Percentiles rank a stretch among this genome's conserved stretches.
Evolutionary conservation across 2,329 filamentous ascomycete genomes (phyloP).

Genomic region (Aspergillus sp.): DNA sequence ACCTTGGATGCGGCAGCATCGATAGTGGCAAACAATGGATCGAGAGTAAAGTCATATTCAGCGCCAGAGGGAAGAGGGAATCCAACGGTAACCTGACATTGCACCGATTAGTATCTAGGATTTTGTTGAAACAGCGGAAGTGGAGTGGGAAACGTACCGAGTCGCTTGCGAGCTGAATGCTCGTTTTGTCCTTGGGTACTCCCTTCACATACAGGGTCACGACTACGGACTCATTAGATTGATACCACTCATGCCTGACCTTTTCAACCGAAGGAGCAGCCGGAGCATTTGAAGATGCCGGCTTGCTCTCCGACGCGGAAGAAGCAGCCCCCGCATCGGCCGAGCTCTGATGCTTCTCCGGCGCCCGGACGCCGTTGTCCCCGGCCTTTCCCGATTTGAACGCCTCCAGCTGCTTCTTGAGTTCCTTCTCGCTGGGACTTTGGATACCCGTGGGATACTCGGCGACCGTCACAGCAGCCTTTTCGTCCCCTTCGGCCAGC

Average conservation of each 20-base stretch:
- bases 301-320: slow-evolving; percentile 3
- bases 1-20: slow-evolving; percentile 60
- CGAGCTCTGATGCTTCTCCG: slow-evolving; percentile 2
- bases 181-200: slow-evolving; percentile 57
- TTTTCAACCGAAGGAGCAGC: slow-evolving; percentile 45
- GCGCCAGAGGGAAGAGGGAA: slow-evolving; percentile 57
- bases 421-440: slow-evolving; percentile 41
- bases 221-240: slow-evolving; percentile 60
- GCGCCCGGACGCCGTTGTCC: not conserved
- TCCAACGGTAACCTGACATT: slow-evolving; percentile 52
- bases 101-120: slow-evolving; percentile 14
- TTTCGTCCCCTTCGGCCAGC: slow-evolving; percentile 51
- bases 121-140: slow-evolving; percentile 1
- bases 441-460: slow-evolving; percentile 54
- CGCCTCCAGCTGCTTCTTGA: slow-evolving; percentile 34
- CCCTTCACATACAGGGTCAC: slow-evolving; percentile 67
- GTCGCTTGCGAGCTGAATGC: slow-evolving; percentile 52
- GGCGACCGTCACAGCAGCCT: slow-evolving; percentile 44
- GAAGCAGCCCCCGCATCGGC: not conserved
- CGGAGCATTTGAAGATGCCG: slow-evolving; percentile 2
- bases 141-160: slow-evolving; percentile 39
- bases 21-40: slow-evolving; percentile 67
- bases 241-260: slow-evolving; percentile 69
- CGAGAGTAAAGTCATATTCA: slow-evolving; percentile 61
- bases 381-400: slow-evolving; percentile 28